Base-by-base conservation (phyloP, 208 protist species). In the Leishmania tropica region DNA sequence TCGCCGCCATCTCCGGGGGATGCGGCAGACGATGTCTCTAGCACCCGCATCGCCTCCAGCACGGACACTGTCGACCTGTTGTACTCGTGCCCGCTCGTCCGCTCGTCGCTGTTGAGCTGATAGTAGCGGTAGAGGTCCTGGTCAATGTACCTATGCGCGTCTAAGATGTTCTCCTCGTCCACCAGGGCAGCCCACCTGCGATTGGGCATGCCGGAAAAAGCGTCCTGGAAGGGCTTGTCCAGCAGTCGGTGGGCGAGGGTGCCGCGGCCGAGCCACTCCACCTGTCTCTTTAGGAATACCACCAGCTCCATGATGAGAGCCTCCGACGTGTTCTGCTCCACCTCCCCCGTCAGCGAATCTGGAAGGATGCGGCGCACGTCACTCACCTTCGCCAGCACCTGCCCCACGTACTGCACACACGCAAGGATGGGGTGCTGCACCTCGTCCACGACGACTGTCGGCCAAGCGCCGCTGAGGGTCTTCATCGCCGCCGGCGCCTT, bases 31-130 rank as follows among this genome's bases (percentile, higher is more conserved):
- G 76, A 71, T 31, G 76, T 71, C 76, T 86, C 87, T 1, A 96
- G 75, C 5, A 76, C 75, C 42, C 53, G 70, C 54, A 90, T 78
- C 40, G 86, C 89, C n/a, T 88, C 88, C 40, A 84, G 79, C 35
- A 78, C 75, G 19, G 77, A 82, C 48, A 73, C 81, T 40, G 70
- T 76, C 53, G 77, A 28, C 31, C 76, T 62, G 79, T 85, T 89
- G 81, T 95, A 94, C 81, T 94, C 84, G 87, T 96, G 92, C 53
- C 92, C 92, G 81, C 91, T 95, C 47, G 92, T 96, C 31, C 92
- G 92, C 87, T 92, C 81, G 15, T 87, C 80, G 78, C 90, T 95
- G 87, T 89, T 93, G 54, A 89, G 85, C 35, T 87, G 83, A 73
- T 97, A 97, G 84, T 96, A 97, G 40, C 74, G 80, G 78, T 92